Evolutionary conservation across 495 filamentous ascomycete genomes (phyloP).

Genomic region (Hypomontagnella submonticulosa): DNA sequence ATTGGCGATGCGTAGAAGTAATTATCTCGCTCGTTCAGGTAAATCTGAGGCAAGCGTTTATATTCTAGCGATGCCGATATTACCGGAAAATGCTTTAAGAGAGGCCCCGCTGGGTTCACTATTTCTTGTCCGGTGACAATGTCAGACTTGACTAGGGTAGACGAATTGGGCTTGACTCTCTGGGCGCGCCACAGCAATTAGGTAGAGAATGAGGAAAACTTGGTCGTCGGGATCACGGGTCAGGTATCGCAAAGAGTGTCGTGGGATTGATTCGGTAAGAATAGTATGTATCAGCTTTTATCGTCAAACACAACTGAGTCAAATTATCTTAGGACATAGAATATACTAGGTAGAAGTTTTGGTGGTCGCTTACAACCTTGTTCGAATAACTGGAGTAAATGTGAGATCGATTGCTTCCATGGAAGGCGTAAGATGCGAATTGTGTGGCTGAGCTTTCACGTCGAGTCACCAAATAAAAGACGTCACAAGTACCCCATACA

Average conservation of each 20-base stretch:
- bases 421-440: slow-evolving; percentile 16
- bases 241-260: too few relatives aligned
- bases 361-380: slow-evolving; percentile 16
- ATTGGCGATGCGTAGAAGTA: slow-evolving; percentile 19
- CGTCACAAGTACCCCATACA: too few relatives aligned
- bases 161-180: slow-evolving; percentile 27
- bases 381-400: slow-evolving; percentile 4
- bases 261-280: too few relatives aligned
- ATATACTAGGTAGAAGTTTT: slow-evolving; percentile 13
- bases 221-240: too few relatives aligned
- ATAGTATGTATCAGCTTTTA: too few relatives aligned
- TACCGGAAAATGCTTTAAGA: slow-evolving; percentile 24
- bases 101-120: slow-evolving; percentile 22
- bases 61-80: slow-evolving; percentile 4
- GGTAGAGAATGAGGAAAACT: too few relatives aligned
- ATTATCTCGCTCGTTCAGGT: slow-evolving; percentile 6
- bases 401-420: too few relatives aligned
- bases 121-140: slow-evolving; percentile 38
- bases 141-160: slow-evolving; percentile 33
- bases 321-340: slow-evolving; percentile 12
- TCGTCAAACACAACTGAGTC: background rate
- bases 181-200: slow-evolving; percentile 8
- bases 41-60: slow-evolving; percentile 1
- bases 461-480: too few relatives aligned
- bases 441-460: background rate